A percentile compares a stretch with the other conserved stretches of the same genome.
Evolutionary conservation across 2,329 filamentous ascomycete species (phyloP).

Genomic region (Allantophomopsis cytisporea): DNA sequence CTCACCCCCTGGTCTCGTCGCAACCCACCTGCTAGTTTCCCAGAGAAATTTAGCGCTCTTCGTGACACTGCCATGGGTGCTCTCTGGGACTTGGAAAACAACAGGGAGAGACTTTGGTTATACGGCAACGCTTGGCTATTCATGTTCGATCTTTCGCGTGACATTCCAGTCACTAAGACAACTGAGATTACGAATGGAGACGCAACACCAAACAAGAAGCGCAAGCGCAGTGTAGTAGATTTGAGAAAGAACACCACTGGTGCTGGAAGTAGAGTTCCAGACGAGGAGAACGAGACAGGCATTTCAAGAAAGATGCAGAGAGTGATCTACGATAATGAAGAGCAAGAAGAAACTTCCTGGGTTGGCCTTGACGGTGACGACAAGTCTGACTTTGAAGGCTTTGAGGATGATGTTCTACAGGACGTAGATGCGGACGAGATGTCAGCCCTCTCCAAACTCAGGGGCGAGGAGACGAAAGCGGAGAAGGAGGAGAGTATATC

Average conservation of each 20-base stretch:
- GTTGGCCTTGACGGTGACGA: conserved; percentile 15
- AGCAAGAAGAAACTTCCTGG: conserved; percentile 18
- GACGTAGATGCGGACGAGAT: conserved; percentile 15
- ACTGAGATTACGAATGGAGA: conserved; percentile 5
- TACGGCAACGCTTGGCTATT: conserved; percentile 79
- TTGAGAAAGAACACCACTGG: conserved; percentile 29
- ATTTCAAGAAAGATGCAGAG: conserved; percentile 24
- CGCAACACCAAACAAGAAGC: conserved; percentile 1
- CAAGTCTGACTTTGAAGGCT: conserved; percentile 15
- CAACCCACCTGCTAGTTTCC: conserved; percentile 66
- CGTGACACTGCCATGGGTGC: conserved; percentile 73
- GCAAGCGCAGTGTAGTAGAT: conserved; percentile 7
- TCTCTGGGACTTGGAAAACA: conserved; percentile 58
- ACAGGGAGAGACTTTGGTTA: conserved; percentile 61
- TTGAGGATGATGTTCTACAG: conserved; percentile 6
- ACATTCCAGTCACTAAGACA: conserved; percentile 31
- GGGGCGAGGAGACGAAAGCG: conserved; percentile 11
- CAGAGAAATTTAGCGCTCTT: conserved; percentile 57
- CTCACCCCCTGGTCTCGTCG: conserved; percentile 77
- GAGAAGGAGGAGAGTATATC: conserved; percentile 14
- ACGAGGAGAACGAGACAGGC: conserved; percentile 15
- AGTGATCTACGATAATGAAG: conserved; percentile 23
- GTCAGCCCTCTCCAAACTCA: conserved; percentile 3
- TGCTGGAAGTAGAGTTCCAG: conserved; percentile 36
- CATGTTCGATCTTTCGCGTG: conserved; percentile 76